These are phyloP conservation scores for Rubus parviflorus DNA, from an alignment of 306 rosid genomes.

Conservation along the genomic window DNA sequence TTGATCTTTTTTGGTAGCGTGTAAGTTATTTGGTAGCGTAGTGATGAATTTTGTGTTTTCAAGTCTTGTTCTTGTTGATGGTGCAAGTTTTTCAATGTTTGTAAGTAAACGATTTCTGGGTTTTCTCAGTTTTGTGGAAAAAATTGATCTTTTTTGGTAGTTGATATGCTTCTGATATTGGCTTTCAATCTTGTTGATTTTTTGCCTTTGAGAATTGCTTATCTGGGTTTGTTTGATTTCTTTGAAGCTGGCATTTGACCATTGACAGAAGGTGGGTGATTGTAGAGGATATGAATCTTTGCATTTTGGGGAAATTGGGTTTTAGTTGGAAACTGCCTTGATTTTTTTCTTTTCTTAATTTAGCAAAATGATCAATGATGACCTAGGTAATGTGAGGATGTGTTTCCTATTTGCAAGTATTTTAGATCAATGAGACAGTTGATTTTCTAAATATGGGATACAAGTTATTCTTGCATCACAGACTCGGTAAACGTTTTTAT, in stretches of 20 bases:
- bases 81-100: background rate
- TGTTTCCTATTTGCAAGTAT: background rate
- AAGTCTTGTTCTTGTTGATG: background rate
- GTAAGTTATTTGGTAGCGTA: background rate
- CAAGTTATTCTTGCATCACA: background rate
- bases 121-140: background rate
- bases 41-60: background rate
- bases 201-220: conserved; percentile 3
- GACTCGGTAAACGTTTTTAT: background rate
- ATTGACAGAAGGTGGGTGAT: background rate
- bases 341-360: background rate
- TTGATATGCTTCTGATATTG: conserved; percentile 11
- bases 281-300: background rate
- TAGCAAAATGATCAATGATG: conserved; percentile 6
- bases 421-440: background rate
- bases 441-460: conserved; percentile 12
- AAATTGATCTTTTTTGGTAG: background rate
- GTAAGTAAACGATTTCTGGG: background rate
- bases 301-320: background rate
- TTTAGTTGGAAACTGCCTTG: background rate
- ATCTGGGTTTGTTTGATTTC: conserved; percentile 2
- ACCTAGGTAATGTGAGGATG: background rate
- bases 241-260: background rate
- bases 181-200: background rate
- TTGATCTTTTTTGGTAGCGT: background rate